Evolutionary conservation across 176 grass and related monocot genomes (phyloP).

Genomic region (Triticum urartu): DNA sequence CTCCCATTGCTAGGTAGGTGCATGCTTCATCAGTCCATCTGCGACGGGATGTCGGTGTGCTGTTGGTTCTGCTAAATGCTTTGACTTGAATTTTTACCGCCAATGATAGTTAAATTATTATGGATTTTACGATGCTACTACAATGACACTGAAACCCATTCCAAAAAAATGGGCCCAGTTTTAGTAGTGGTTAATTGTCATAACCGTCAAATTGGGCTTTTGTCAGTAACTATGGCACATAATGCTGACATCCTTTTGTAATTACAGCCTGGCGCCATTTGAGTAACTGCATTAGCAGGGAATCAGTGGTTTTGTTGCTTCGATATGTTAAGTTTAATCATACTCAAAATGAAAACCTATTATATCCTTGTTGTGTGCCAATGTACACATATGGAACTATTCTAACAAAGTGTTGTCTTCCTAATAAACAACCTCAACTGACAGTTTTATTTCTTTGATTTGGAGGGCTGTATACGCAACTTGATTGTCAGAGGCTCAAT

Average conservation of each 20-base stretch:
- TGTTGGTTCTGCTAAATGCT: slow-evolving; percentile 14
- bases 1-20: not conserved
- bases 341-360: not conserved
- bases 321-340: not conserved
- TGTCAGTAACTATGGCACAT: not conserved
- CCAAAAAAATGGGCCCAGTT: not conserved
- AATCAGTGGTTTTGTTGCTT: not conserved
- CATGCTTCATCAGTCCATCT: not conserved
- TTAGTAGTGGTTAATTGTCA: not conserved
- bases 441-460: not conserved
- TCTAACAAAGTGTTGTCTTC: not conserved
- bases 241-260: not conserved
- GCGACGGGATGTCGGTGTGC: not conserved
- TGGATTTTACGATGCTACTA: not conserved
- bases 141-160: not conserved
- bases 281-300: not conserved
- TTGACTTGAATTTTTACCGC: not conserved
- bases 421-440: slow-evolving; percentile 16
- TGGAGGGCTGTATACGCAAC: not conserved
- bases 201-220: not conserved
- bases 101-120: not conserved
- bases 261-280: not conserved
- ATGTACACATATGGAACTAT: not conserved
- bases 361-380: not conserved
- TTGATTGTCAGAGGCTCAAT: not conserved